These are phyloP conservation scores for Epichloe elymi DNA, from an alignment of 2,329 filamentous ascomycete genomes.

Conservation along the genomic window DNA sequence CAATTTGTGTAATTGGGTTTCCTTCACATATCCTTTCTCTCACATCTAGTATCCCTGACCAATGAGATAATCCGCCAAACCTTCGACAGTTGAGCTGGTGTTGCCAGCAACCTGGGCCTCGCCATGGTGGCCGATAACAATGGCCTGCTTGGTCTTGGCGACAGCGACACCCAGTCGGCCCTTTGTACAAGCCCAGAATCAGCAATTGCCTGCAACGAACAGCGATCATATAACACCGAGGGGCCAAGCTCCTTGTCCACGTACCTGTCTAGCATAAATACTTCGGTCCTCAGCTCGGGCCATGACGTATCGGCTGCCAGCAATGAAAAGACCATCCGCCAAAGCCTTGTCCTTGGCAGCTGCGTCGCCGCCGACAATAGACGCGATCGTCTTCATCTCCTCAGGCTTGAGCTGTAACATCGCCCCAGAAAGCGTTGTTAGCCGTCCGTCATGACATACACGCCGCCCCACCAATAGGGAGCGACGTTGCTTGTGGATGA, in stretches of 20 bases:
- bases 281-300: conserved; percentile 63
- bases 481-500: neutral
- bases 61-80: conserved; percentile 78
- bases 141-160: conserved; percentile 76
- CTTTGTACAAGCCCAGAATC: conserved; percentile 17
- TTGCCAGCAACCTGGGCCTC: conserved; percentile 62
- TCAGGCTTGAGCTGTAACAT: conserved; percentile 24
- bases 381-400: conserved; percentile 46
- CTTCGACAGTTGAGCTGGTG: conserved; percentile 66
- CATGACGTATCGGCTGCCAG: conserved; percentile 65
- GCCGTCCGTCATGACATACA: neutral
- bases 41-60: conserved; percentile 52
- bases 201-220: neutral
- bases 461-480: conserved; percentile 2
- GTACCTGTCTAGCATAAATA: conserved; percentile 78
- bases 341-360: conserved; percentile 52
- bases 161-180: conserved; percentile 71
- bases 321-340: conserved; percentile 61
- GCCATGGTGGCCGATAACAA: conserved; percentile 78
- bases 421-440: neutral
- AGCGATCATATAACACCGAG: neutral
- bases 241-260: conserved; percentile 8
- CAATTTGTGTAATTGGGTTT: neutral
- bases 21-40: conserved; percentile 3
- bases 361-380: conserved; percentile 33